Evolutionary conservation across 2,329 filamentous ascomycete species (phyloP).

Genomic region (Fusarium nanum): DNA sequence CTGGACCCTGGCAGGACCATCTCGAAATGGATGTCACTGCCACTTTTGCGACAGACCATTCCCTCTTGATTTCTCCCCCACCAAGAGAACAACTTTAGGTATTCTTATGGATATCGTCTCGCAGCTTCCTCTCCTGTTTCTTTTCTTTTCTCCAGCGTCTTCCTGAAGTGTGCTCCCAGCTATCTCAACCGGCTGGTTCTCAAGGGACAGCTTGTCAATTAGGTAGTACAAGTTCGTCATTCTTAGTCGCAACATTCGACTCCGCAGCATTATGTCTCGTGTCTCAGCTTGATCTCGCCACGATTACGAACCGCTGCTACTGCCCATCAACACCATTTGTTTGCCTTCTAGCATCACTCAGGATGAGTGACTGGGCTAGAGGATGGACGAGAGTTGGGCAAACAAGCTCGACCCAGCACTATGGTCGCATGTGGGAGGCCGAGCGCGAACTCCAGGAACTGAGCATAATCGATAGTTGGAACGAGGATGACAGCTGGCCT

Average conservation of each 20-base stretch:
- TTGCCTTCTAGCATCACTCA: background rate
- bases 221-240: background rate
- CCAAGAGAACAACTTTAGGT: constrained; percentile 5
- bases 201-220: background rate
- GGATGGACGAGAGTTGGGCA: constrained; percentile 52
- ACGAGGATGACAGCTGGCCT: constrained; percentile 51
- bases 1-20: background rate
- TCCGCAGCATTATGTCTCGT: constrained; percentile 20
- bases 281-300: constrained; percentile 18
- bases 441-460: constrained; percentile 49
- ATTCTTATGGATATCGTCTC: constrained; percentile 1
- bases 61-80: constrained; percentile 14
- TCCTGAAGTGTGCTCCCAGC: background rate
- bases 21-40: constrained; percentile 25
- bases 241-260: background rate
- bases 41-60: constrained; percentile 14
- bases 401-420: constrained; percentile 34
- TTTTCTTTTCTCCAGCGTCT: background rate
- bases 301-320: constrained; percentile 1
- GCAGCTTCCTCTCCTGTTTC: background rate
- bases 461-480: constrained; percentile 49
- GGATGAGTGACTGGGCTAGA: constrained; percentile 48
- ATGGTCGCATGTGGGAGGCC: constrained; percentile 43
- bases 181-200: background rate
- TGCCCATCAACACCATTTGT: background rate